Evolutionary conservation across 805 yeast genomes (phyloP).

Genomic region (Schwanniomyces yamadae): DNA sequence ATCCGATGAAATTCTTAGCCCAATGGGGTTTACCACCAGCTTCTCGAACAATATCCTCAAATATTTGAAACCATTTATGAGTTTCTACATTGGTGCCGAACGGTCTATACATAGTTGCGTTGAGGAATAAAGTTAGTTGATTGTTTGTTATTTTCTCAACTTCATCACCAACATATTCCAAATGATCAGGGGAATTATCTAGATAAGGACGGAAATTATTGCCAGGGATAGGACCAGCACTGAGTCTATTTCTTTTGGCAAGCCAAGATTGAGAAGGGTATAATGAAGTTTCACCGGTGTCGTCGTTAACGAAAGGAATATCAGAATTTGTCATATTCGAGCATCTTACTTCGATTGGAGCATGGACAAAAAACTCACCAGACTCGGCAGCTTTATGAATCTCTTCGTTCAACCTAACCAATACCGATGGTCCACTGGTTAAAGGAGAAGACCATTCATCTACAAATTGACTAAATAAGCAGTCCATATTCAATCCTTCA

Average conservation of each 20-base stretch:
- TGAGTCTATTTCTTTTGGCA: slow-evolving; percentile 46
- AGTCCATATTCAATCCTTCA: slow-evolving; percentile 92
- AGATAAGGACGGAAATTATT: slow-evolving; percentile 77
- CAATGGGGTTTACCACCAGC: slow-evolving; percentile 96
- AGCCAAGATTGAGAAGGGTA: slow-evolving; percentile 51
- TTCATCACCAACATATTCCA: slow-evolving; percentile 51
- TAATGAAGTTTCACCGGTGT: slow-evolving; percentile 35
- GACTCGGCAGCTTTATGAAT: slow-evolving; percentile 58
- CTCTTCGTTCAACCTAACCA: slow-evolving; percentile 59
- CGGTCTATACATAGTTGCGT: slow-evolving; percentile 97
- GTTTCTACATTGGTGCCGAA: slow-evolving; percentile 72
- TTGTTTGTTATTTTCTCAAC: slow-evolving; percentile 56
- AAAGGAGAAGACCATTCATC: slow-evolving; percentile 98
- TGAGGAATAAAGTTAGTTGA: slow-evolving; percentile 81
- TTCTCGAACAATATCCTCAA: slow-evolving; percentile 72
- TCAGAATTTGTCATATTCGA: slow-evolving; percentile 71
- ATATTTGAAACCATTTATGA: slow-evolving; percentile 76
- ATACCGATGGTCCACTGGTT: slow-evolving; percentile 68
- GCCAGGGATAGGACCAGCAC: slow-evolving; percentile 82
- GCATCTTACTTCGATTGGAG: slow-evolving; percentile 93
- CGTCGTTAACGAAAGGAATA: slow-evolving; percentile 32
- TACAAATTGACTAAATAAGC: slow-evolving; percentile 89
- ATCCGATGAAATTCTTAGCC: slow-evolving; percentile 92
- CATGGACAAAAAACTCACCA: slow-evolving; percentile 80
- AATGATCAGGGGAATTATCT: slow-evolving; percentile 69